Evolutionary conservation across 108 stramenopile genomes (phyloP).

Genomic region (Stephanodiscus minutulus): DNA sequence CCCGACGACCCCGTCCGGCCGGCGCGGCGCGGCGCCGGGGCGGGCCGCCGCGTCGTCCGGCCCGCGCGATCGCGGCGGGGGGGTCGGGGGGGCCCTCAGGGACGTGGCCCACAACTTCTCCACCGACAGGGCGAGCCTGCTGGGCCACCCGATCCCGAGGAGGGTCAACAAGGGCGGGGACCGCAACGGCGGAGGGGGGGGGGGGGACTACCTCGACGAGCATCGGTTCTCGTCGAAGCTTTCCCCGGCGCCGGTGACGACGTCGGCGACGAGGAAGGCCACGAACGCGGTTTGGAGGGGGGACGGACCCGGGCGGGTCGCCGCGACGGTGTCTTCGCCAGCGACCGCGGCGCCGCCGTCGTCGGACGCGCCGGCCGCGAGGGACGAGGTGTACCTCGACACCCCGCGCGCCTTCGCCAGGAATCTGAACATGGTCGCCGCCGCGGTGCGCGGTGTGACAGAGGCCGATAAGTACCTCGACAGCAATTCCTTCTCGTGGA

Average conservation of each 20-base stretch:
- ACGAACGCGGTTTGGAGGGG: neutral
- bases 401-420: constrained; percentile 1
- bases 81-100: neutral
- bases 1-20: neutral
- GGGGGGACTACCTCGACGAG: neutral
- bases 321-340: too few relatives aligned
- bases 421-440: neutral
- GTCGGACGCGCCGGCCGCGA: neutral
- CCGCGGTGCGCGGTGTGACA: neutral
- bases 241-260: neutral
- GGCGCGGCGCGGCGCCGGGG: neutral
- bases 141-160: neutral
- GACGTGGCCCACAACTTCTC: constrained; percentile 15
- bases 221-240: constrained; percentile 5
- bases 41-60: neutral
- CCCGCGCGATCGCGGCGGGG: neutral
- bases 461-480: constrained; percentile 8
- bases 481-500: constrained; percentile 15
- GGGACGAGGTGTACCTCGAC: constrained; percentile 1
- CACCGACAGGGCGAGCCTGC: neutral
- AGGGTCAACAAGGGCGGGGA: neutral
- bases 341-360: neutral
- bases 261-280: neutral
- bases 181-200: neutral
- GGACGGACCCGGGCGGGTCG: neutral